Percentiles rank a stretch among this genome's conserved stretches.
Conservation (phyloP, 257 asterid species). For the Craterostigma plantagineum region DNA sequence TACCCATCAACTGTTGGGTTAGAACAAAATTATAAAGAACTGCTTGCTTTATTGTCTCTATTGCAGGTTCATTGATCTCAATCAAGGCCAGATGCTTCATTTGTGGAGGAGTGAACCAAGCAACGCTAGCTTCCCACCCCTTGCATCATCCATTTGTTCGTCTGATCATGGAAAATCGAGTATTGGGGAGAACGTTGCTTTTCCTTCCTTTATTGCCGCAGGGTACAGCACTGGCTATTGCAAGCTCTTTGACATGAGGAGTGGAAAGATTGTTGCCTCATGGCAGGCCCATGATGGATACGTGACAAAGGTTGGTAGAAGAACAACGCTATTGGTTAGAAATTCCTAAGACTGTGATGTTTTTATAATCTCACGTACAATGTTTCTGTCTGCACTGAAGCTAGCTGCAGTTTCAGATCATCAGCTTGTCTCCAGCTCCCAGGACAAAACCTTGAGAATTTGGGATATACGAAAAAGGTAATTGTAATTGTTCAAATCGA, state of each 20-base stretch:
- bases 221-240: constrained; percentile 79
- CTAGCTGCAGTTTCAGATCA: constrained; percentile 64
- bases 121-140: constrained; percentile 64
- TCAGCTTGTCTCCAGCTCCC: constrained; percentile 85
- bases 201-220: constrained; percentile 88
- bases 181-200: constrained; percentile 14
- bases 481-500: too few species aligned
- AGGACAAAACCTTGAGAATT: constrained; percentile 61
- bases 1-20: too few species aligned
- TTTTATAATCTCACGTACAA: too few species aligned
- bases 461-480: constrained; percentile 95
- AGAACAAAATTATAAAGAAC: too few species aligned
- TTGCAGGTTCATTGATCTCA: constrained; percentile 76
- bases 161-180: constrained; percentile 33
- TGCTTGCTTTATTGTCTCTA: background rate
- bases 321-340: constrained; percentile 1
- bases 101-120: constrained; percentile 63
- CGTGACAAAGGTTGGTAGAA: constrained; percentile 83
- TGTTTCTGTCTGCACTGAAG: constrained; percentile 26
- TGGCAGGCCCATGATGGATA: constrained; percentile 99
- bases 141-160: constrained; percentile 78
- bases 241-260: constrained; percentile 70
- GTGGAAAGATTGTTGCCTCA: constrained; percentile 63
- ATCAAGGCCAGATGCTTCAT: constrained; percentile 86
- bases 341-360: background rate